Evolutionary conservation across 768 basidiomycete genomes (phyloP).

Genomic region (Imleria badia): DNA sequence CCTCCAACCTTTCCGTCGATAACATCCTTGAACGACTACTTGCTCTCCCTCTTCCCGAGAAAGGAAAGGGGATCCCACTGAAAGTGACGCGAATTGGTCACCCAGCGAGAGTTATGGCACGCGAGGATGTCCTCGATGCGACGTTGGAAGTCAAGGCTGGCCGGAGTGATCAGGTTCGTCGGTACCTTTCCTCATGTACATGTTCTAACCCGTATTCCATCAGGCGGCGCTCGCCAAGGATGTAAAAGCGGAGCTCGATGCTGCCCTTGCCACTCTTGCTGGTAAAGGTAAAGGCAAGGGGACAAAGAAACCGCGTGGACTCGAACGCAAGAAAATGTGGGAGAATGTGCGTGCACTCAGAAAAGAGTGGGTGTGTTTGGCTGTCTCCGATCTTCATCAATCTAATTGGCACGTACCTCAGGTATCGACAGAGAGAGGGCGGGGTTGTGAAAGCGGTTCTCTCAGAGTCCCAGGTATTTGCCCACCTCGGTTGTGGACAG

Average conservation of each 20-base stretch:
- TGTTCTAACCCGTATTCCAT: constrained; percentile 6
- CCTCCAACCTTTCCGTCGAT: constrained; percentile 93
- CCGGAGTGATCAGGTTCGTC: constrained; percentile 62
- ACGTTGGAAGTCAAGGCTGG: constrained; percentile 75
- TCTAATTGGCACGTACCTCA: constrained; percentile 28
- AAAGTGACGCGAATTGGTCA: constrained; percentile 90
- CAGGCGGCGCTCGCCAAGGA: constrained; percentile 84
- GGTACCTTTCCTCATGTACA: background rate
- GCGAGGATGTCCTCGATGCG: constrained; percentile 61
- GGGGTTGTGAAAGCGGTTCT: constrained; percentile 82
- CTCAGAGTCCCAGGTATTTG: constrained; percentile 65
- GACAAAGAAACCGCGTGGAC: constrained; percentile 65
- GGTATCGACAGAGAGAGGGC: constrained; percentile 87
- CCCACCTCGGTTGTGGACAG: background rate
- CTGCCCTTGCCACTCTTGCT: constrained; percentile 60
- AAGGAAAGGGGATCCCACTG: constrained; percentile 41
- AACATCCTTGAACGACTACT: constrained; percentile 90
- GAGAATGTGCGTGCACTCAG: constrained; percentile 81
- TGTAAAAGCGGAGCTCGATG: constrained; percentile 83
- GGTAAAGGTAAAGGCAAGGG: constrained; percentile 76
- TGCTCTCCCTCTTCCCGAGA: constrained; percentile 52
- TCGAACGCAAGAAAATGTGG: constrained; percentile 83
- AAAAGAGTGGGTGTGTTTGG: constrained; percentile 68
- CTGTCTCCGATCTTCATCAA: background rate
- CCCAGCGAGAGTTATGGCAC: constrained; percentile 86